Conservation (phyloP, 352 stramenopile species). For the Globisporangium cederbergense region DNA sequence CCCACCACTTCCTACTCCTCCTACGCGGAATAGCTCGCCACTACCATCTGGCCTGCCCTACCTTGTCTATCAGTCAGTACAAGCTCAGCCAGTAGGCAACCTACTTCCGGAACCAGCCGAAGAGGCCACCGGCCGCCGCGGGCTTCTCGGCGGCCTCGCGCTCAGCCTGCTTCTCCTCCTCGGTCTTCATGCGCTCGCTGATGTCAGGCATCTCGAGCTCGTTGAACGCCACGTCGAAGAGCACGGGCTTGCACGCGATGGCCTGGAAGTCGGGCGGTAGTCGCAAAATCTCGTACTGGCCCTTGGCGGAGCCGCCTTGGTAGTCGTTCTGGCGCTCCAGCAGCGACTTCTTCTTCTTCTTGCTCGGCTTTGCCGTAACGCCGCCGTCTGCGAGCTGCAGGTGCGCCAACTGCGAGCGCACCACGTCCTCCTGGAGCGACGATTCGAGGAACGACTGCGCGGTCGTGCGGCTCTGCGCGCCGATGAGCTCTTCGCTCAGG, state of each 20-base stretch:
- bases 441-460: slow-evolving; percentile 68
- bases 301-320: slow-evolving; percentile 39
- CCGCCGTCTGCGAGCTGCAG: slow-evolving; percentile 32
- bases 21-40: neutral
- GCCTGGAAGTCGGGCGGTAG: slow-evolving; percentile 62
- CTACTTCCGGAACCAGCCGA: slow-evolving; percentile 83
- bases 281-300: slow-evolving; percentile 60
- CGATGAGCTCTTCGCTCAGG: slow-evolving; percentile 54
- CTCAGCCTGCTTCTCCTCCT: slow-evolving; percentile 67
- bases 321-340: slow-evolving; percentile 59
- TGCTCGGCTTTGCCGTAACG: slow-evolving; percentile 12
- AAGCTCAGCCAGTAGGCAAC: neutral
- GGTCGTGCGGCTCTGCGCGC: slow-evolving; percentile 65
- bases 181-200: slow-evolving; percentile 68
- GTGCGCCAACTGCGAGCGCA: slow-evolving; percentile 65
- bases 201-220: slow-evolving; percentile 80
- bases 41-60: neutral
- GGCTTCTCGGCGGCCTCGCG: slow-evolving; percentile 32
- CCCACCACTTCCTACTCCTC: neutral
- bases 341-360: slow-evolving; percentile 31
- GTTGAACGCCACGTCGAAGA: slow-evolving; percentile 83
- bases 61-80: neutral
- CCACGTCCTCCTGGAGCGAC: slow-evolving; percentile 45
- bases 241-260: slow-evolving; percentile 71
- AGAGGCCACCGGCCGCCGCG: slow-evolving; percentile 41